Evolutionary conservation across 768 basidiomycete species (phyloP).

Genomic region (Rhodotorula babjevae): DNA sequence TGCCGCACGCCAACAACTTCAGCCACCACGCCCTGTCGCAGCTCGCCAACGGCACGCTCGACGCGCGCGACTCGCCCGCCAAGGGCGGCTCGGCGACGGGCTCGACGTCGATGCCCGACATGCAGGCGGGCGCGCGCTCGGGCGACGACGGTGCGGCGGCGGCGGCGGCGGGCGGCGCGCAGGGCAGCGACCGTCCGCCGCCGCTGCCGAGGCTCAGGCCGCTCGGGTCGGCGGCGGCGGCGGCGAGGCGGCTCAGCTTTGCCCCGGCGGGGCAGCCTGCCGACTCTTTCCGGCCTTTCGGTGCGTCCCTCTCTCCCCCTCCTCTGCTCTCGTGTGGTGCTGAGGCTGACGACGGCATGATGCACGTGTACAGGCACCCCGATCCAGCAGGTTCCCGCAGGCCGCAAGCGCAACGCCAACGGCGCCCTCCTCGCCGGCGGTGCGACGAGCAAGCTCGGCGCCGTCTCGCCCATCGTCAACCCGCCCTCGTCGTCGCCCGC

Average conservation of each 20-base stretch:
- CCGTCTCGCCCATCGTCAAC: constrained; percentile 36
- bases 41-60: not conserved
- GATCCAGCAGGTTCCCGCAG: not conserved
- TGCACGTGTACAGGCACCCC: constrained; percentile 3
- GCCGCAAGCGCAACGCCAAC: constrained; percentile 39
- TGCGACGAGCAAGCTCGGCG: constrained; percentile 22
- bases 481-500: constrained; percentile 12
- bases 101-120: constrained; percentile 25
- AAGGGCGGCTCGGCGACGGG: not conserved
- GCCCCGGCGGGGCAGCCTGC: not conserved
- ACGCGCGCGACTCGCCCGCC: not conserved
- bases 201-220: constrained; percentile 20
- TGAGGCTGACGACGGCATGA: too few relatives aligned
- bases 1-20: constrained; percentile 29
- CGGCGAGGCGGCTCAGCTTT: not conserved
- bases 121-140: constrained; percentile 4
- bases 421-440: constrained; percentile 40
- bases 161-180: not conserved
- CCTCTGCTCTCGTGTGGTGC: too few relatives aligned
- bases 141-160: not conserved
- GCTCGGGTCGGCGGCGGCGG: not conserved
- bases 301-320: not conserved
- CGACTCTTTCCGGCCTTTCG: not conserved
- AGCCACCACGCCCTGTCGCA: not conserved
- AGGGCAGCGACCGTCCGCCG: constrained; percentile 5